Conservation (phyloP, 768 basidiomycete genomes). For the Steccherinum ochraceum region DNA sequence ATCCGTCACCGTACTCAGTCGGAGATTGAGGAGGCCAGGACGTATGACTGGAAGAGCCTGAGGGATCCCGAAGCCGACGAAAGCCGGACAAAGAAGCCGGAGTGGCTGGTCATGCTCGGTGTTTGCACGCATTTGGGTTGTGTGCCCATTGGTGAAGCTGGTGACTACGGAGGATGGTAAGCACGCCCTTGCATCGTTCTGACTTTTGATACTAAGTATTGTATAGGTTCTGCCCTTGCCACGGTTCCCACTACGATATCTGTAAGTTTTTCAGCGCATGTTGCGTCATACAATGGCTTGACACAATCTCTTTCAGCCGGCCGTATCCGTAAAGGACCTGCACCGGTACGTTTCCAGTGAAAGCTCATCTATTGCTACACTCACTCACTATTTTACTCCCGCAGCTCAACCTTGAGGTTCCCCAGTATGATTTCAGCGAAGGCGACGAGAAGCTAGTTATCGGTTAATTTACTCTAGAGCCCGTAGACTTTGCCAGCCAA, state of each 20-base stretch:
- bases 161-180: slow-evolving; percentile 96
- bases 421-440: slow-evolving; percentile 82
- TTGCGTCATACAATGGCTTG: slow-evolving; percentile 1
- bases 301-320: slow-evolving; percentile 64
- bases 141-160: slow-evolving; percentile 96
- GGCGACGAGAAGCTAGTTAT: slow-evolving; percentile 81
- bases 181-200: slow-evolving; percentile 24
- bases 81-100: slow-evolving; percentile 84
- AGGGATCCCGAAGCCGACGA: slow-evolving; percentile 93
- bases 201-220: background rate
- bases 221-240: slow-evolving; percentile 93
- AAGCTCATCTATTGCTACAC: background rate
- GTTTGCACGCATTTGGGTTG: slow-evolving; percentile 98
- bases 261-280: slow-evolving; percentile 45
- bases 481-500: background rate
- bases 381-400: slow-evolving; percentile 11
- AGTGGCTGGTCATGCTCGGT: slow-evolving; percentile 91
- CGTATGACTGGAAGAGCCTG: slow-evolving; percentile 75
- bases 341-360: slow-evolving; percentile 58
- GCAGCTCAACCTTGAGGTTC: slow-evolving; percentile 92
- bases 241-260: slow-evolving; percentile 98
- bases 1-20: slow-evolving; percentile 89
- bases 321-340: slow-evolving; percentile 92
- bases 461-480: slow-evolving; percentile 45
- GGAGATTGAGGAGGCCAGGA: slow-evolving; percentile 92